A percentile compares a stretch with the other conserved stretches of the same genome.
Evolutionary conservation across 352 stramenopile species (phyloP).

Genomic region (Vaucheria bursata): DNA sequence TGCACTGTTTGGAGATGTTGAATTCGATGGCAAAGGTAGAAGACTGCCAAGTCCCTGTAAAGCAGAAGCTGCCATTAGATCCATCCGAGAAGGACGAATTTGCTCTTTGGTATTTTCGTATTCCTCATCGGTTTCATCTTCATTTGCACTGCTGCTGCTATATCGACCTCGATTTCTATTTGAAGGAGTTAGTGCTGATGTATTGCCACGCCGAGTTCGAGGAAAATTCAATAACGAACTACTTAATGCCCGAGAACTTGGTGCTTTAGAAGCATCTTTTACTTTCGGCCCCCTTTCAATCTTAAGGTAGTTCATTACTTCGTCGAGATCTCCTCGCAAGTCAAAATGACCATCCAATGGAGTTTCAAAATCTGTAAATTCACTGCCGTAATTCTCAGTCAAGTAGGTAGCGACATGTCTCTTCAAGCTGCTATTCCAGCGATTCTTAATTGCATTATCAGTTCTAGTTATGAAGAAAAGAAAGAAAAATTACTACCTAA

Average conservation of each 20-base stretch:
- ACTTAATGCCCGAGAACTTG: not conserved
- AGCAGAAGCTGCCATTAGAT: not conserved
- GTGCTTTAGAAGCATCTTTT: not conserved
- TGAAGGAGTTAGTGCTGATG: not conserved
- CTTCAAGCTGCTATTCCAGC: conserved; percentile 68
- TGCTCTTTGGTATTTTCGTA: not conserved
- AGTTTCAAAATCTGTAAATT: not conserved
- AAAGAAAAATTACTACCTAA: too few relatives aligned
- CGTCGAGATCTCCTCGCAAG: not conserved
- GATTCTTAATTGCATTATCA: conserved; percentile 93
- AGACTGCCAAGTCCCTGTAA: not conserved
- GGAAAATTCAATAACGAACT: too few relatives aligned
- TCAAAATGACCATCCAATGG: not conserved
- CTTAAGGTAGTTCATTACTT: not conserved
- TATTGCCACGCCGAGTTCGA: not conserved
- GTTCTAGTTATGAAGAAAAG: conserved; percentile 59
- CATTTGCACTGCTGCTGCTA: not conserved
- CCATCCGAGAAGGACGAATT: not conserved
- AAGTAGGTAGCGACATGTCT: conserved; percentile 29
- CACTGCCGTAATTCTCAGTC: conserved; percentile 25
- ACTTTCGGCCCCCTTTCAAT: not conserved
- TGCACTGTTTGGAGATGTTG: too few relatives aligned
- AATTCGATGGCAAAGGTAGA: too few relatives aligned
- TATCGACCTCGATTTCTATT: not conserved
- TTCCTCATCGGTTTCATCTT: not conserved